Conservation (phyloP, 2,329 filamentous ascomycete genomes). For the Monilinia vaccinii-corymbosi region DNA sequence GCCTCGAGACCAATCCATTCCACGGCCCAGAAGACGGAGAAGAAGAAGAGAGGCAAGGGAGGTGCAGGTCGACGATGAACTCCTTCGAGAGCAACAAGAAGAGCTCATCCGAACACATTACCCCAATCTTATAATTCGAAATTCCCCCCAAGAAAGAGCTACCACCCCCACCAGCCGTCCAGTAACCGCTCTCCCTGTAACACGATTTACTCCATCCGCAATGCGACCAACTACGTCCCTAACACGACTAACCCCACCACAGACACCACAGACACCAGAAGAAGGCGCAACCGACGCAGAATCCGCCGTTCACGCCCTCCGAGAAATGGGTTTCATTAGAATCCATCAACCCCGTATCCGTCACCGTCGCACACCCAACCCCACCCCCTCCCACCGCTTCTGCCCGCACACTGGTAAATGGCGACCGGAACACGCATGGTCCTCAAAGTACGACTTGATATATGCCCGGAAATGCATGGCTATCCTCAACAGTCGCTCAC, state of each 20-base stretch:
- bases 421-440: constrained; percentile 47
- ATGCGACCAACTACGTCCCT: not conserved
- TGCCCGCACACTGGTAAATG: constrained; percentile 39
- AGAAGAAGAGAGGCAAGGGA: constrained; percentile 17
- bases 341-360: not conserved
- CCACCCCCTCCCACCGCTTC: constrained; percentile 15
- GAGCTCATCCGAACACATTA: constrained; percentile 21
- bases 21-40: constrained; percentile 30
- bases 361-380: not conserved
- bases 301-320: not conserved
- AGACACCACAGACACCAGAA: not conserved
- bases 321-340: constrained; percentile 1
- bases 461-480: constrained; percentile 53
- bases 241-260: not conserved
- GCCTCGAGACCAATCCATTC: constrained; percentile 52
- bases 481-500: constrained; percentile 47
- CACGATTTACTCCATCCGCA: not conserved
- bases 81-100: constrained; percentile 21
- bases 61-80: constrained; percentile 2
- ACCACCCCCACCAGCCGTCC: not conserved
- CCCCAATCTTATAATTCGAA: constrained; percentile 12
- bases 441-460: constrained; percentile 45
- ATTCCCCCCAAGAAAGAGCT: not conserved
- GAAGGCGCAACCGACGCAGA: not conserved
- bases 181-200: no score